These are phyloP conservation scores for Prorocentrum cordatum DNA, from an alignment of 169 alveolate genomes.

Conservation along the genomic window DNA sequence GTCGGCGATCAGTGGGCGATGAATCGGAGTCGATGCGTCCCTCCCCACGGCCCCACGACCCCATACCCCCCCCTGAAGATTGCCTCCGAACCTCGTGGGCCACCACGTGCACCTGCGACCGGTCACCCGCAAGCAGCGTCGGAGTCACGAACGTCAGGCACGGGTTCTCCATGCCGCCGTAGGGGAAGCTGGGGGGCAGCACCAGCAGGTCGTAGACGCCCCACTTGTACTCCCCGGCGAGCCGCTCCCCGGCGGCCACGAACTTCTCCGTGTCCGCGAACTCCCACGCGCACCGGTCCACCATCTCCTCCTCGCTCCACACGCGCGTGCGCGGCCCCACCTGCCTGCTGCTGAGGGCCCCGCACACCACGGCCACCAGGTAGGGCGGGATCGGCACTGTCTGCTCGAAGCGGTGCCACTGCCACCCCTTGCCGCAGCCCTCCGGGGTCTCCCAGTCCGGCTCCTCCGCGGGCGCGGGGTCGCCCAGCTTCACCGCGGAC, in stretches of 20 bases:
- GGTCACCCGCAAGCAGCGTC: slow-evolving; percentile 61
- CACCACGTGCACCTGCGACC: slow-evolving; percentile 17
- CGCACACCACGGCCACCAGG: slow-evolving; percentile 40
- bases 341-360: background rate
- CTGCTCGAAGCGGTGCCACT: background rate
- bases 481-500: slow-evolving; percentile 21
- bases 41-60: no score
- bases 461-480: background rate
- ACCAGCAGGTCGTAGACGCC: slow-evolving; percentile 64
- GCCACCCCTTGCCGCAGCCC: background rate
- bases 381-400: slow-evolving; percentile 40
- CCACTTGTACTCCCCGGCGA: slow-evolving; percentile 31
- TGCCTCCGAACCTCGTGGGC: slow-evolving; percentile 37
- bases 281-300: slow-evolving; percentile 18
- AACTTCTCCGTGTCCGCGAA: slow-evolving; percentile 57
- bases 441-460: background rate
- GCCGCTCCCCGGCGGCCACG: slow-evolving; percentile 33
- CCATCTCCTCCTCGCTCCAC: slow-evolving; percentile 52
- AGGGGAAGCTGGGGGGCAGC: slow-evolving; percentile 42
- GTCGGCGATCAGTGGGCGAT: no score
- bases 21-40: no score
- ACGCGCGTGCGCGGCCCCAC: slow-evolving; percentile 50
- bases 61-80: no score
- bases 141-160: slow-evolving; percentile 63
- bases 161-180: slow-evolving; percentile 68